Conservation (phyloP, 306 rosid species). For the Purshia tridentata region DNA sequence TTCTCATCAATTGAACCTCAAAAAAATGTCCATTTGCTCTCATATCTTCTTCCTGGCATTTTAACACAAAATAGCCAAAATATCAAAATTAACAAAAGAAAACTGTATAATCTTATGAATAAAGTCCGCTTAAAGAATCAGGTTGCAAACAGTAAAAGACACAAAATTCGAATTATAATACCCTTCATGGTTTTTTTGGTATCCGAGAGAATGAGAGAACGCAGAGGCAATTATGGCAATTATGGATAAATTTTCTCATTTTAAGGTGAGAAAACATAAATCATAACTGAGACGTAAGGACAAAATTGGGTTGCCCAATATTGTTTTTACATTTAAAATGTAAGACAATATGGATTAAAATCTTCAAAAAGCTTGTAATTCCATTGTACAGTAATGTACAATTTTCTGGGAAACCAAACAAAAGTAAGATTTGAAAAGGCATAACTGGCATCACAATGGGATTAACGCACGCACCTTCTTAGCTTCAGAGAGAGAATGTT, state of each 20-base stretch:
- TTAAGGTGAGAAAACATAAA: not conserved
- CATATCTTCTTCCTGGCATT: conserved; percentile 21
- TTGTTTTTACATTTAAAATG: not conserved
- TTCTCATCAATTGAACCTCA: conserved; percentile 1
- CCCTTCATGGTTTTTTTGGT: not conserved
- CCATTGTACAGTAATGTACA: not conserved
- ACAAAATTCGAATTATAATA: not conserved
- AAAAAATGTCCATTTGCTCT: not conserved
- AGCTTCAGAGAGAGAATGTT: not conserved
- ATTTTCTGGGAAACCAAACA: not conserved
- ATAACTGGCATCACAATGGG: not conserved
- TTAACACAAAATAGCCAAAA: conserved; percentile 3
- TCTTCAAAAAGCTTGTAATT: not conserved
- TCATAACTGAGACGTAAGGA: too few species aligned
- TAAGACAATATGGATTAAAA: not conserved
- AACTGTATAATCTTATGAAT: not conserved
- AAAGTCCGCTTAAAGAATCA: not conserved
- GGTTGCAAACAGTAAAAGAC: not conserved
- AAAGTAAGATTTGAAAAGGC: not conserved
- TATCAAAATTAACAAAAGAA: not conserved
- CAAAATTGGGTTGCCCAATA: not conserved
- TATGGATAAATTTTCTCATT: not conserved
- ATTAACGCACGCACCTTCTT: not conserved
- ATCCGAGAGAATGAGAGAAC: not conserved
- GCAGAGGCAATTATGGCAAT: not conserved